Evolutionary conservation across 225 moss, liverwort and hornwort genomes (phyloP), one percentile per base, ranked within the genome.

Genomic region (Neckera pumila): DNA sequence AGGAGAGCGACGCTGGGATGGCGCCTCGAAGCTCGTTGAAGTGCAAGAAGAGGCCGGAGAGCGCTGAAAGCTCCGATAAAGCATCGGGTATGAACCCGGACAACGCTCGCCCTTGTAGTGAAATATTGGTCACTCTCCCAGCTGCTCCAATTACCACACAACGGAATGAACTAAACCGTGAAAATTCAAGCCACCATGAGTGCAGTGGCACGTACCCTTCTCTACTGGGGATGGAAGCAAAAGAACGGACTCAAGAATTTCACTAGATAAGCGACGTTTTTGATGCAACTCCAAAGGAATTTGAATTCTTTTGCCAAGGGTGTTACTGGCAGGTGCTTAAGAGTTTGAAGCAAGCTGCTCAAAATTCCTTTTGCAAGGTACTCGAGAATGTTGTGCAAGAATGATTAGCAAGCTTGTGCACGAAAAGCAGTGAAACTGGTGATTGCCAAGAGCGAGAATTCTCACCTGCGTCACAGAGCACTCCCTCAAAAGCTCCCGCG

Each of bases 11-110:
- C 19, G 87, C 90, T 19, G 94, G 94, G 66, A 92, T 89, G 84
- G 87, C 86, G 57, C 93, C 93, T 67, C 88, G 88, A 77, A 93
- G 89, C 76, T 84, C 77, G 73, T 92, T 93, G 91, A 89, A 91
- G 80, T 93, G 90, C 89, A 93, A 85, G 88, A 89, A 92, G 71
- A 91, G 81, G 67, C 90, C 84, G 45, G 92, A 80, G 81, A 93
- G 93, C 43, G 86, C 92, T n/a, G 89, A 79, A 62, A 93, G 93
- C 88, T 93, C 92, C 20, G 93, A 89, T 21, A 93, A 60, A 21
- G 93, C 89, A 64, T 89, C 90, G 25, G 94, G 94, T 36, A 94
- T 89, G 64, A 89, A 94, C 58, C 92, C 94, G 59, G 92, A 76
- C 86, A 94, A 74, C 30, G 88, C 85, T 72, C 92, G 90, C 40